phyloP scores from a whole-genome alignment of 768 basidiomycete species.

The Leucocoprinus birnbaumii region DNA sequence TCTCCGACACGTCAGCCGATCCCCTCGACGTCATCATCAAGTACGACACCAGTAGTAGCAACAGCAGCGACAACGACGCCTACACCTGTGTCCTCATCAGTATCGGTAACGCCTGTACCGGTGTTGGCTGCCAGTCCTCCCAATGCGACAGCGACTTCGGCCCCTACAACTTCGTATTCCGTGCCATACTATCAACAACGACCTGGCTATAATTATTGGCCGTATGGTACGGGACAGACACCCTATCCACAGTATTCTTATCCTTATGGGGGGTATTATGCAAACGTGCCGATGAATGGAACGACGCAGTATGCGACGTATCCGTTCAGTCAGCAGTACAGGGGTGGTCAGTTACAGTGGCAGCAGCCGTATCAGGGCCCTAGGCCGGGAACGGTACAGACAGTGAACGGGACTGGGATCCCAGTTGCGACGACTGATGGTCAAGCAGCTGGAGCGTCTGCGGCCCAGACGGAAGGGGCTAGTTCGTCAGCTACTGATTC shows the following conservation, averaged over 20 bases:
- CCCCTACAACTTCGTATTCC: constrained; percentile 12
- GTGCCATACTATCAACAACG: constrained; percentile 17
- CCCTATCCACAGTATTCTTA: constrained; percentile 16
- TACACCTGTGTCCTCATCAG: not conserved
- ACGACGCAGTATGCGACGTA: constrained; percentile 14
- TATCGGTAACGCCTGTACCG: constrained; percentile 1
- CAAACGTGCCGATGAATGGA: constrained; percentile 10
- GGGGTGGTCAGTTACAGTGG: constrained; percentile 17
- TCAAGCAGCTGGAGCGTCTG: not conserved
- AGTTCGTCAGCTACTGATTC: no score
- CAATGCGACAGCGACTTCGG: constrained; percentile 9
- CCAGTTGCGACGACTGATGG: not conserved
- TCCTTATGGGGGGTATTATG: constrained; percentile 13
- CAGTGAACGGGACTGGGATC: not conserved
- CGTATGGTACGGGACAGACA: constrained; percentile 23
- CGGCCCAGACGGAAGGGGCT: no score
- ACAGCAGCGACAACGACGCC: no score
- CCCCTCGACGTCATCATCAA: no score
- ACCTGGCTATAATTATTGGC: constrained; percentile 35
- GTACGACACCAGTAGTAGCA: no score
- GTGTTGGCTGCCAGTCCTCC: no score
- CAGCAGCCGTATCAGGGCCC: constrained; percentile 21
- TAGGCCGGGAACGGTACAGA: not conserved
- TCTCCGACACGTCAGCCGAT: constrained; percentile 11
- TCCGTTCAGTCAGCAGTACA: constrained; percentile 13